A percentile compares a stretch with the other conserved stretches of the same genome.
Conservation (phyloP, 2,329 filamentous ascomycete genomes). For the Metarhizium rileyi region DNA sequence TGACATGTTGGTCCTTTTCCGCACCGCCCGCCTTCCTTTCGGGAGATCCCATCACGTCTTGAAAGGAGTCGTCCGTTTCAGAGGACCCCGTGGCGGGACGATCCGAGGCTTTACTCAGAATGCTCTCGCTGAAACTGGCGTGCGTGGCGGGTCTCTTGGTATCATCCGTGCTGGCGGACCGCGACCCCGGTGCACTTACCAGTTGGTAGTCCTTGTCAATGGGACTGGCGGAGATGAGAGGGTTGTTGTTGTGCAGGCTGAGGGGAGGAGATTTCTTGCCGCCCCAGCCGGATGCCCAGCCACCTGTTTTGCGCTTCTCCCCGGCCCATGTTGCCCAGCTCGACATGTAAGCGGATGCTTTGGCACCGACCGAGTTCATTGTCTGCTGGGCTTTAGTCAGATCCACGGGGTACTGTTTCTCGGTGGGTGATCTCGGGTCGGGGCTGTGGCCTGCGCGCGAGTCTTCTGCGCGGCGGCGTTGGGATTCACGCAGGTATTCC, state of each 20-base stretch:
- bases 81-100: neutral
- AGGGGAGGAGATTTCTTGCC: constrained; percentile 19
- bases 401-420: constrained; percentile 15
- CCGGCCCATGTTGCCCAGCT: constrained; percentile 63
- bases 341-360: constrained; percentile 55
- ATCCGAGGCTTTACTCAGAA: constrained; percentile 7
- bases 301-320: constrained; percentile 60
- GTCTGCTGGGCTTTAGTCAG: constrained; percentile 35
- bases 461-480: constrained; percentile 33
- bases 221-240: constrained; percentile 23
- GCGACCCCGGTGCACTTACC: constrained; percentile 20
- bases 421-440: constrained; percentile 2
- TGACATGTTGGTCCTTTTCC: constrained; percentile 7
- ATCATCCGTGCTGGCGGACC: constrained; percentile 20
- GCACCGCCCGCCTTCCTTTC: constrained; percentile 1
- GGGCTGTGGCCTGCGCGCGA: constrained; percentile 14
- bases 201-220: constrained; percentile 30
- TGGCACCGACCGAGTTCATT: constrained; percentile 39
- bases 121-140: constrained; percentile 12
- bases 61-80: neutral
- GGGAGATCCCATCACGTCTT: neutral
- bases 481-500: constrained; percentile 47
- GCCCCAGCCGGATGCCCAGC: constrained; percentile 33
- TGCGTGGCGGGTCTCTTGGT: constrained; percentile 25
- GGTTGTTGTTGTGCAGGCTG: constrained; percentile 16